A percentile compares a stretch with the other conserved stretches of the same genome.
phyloP scores from a whole-genome alignment of 306 rosid genomes.

The Hippophae tibetana region DNA sequence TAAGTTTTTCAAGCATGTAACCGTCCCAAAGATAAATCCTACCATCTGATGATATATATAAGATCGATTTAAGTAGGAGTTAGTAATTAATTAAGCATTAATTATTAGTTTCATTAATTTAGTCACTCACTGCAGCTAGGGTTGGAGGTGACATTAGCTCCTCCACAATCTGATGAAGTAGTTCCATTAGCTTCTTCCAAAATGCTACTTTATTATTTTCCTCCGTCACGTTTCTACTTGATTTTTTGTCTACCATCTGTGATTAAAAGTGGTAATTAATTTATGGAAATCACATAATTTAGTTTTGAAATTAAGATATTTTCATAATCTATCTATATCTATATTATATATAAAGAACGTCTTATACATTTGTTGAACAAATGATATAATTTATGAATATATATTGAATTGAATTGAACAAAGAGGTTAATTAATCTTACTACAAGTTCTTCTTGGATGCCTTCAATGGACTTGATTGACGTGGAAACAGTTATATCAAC shows the following conservation, averaged over 20 bases:
- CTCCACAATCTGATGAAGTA: conserved; percentile 22
- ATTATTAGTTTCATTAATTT: background rate
- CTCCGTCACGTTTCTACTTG: background rate
- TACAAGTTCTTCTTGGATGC: conserved; percentile 36
- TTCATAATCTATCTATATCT: too few species aligned
- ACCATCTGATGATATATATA: conserved; percentile 41
- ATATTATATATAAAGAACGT: too few species aligned
- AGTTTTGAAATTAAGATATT: too few species aligned
- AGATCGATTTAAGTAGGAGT: background rate
- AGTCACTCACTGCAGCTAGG: conserved; percentile 52
- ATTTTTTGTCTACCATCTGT: conserved; percentile 34
- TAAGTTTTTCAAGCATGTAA: conserved; percentile 48
- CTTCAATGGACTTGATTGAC: conserved; percentile 15
- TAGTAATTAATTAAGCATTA: background rate
- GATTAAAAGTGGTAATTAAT: background rate
- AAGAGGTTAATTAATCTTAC: conserved; percentile 8
- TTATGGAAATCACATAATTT: background rate
- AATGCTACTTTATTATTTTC: conserved; percentile 21
- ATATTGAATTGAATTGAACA: too few species aligned
- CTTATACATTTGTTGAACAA: too few species aligned
- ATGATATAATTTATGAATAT: too few species aligned
- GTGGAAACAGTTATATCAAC: conserved; percentile 16
- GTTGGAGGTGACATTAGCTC: conserved; percentile 82
- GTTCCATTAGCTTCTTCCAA: conserved; percentile 22
- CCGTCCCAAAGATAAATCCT: conserved; percentile 64